These are phyloP conservation scores for Euphorbia lathyris DNA, from an alignment of 345 rosid genomes.

Conservation along the genomic window DNA sequence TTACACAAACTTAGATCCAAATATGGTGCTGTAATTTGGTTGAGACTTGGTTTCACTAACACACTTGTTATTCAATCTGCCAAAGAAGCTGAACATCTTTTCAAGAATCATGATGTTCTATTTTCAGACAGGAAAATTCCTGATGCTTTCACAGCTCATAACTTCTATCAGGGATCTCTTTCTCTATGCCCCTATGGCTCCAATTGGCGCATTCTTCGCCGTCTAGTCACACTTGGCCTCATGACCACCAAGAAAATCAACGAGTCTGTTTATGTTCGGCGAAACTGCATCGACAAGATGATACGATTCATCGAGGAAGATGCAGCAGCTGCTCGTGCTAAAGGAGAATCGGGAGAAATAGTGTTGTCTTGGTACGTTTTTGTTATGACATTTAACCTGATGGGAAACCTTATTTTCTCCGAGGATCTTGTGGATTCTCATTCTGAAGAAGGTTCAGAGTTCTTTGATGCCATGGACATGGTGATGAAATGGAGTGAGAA, in stretches of 20 bases:
- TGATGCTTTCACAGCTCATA: conserved; percentile 4
- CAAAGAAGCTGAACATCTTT: conserved; percentile 20
- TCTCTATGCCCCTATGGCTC: conserved; percentile 7
- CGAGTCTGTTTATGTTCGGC: conserved; percentile 2
- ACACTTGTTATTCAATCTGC: conserved; percentile 29
- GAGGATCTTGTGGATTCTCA: neutral
- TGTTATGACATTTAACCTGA: neutral
- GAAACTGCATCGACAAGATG: neutral
- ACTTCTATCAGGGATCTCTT: conserved; percentile 15
- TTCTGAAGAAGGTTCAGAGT: neutral
- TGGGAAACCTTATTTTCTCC: neutral
- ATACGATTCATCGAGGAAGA: conserved; percentile 10
- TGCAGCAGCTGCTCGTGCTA: neutral
- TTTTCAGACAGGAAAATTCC: conserved; percentile 12
- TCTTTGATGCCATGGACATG: neutral
- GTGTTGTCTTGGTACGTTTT: neutral
- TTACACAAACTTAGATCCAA: conserved; percentile 6
- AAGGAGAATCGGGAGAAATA: neutral
- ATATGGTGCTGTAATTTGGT: conserved; percentile 26
- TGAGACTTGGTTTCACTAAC: conserved; percentile 17
- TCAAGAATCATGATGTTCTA: conserved; percentile 19
- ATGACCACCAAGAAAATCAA: conserved; percentile 11
- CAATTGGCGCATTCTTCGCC: conserved; percentile 17
- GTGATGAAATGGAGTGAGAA: conserved; percentile 4
- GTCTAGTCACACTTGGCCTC: conserved; percentile 10